Conservation (phyloP, 768 basidiomycete genomes). For the Pulveroboletus ravenelii region DNA sequence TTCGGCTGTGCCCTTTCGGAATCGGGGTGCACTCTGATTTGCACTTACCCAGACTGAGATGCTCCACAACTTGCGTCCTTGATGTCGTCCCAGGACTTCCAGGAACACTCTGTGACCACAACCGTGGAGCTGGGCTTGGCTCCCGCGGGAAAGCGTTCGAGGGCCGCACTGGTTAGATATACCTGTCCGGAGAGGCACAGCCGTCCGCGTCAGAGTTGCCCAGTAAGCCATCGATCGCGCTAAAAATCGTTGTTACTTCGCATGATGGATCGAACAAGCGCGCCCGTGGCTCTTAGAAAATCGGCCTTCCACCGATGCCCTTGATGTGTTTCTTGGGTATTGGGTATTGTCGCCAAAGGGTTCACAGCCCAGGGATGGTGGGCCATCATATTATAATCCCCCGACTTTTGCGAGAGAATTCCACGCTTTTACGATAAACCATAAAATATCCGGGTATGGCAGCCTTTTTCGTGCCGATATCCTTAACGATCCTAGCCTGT, state of each 20-base stretch:
- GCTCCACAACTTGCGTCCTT: constrained; percentile 17
- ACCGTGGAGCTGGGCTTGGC: neutral
- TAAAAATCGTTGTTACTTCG: constrained; percentile 5
- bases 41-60: neutral
- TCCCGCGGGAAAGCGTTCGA: constrained; percentile 2
- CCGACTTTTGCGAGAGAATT: neutral
- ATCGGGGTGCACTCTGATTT: neutral
- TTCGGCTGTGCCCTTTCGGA: constrained; percentile 2
- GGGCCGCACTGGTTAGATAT: constrained; percentile 6
- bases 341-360: neutral
- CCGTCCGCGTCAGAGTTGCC: neutral
- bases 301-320: neutral
- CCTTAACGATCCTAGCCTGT: neutral
- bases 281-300: neutral
- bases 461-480: neutral
- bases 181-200: constrained; percentile 10
- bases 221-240: neutral
- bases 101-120: constrained; percentile 3
- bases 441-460: neutral
- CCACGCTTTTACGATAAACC: neutral
- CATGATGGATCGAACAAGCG: neutral
- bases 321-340: neutral
- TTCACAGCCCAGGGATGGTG: neutral
- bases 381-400: neutral
- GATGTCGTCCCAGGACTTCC: constrained; percentile 16